A percentile compares a stretch with the other conserved stretches of the same genome.
Conservation (phyloP, 139 green algal genomes). For the Microglena sp. region DNA sequence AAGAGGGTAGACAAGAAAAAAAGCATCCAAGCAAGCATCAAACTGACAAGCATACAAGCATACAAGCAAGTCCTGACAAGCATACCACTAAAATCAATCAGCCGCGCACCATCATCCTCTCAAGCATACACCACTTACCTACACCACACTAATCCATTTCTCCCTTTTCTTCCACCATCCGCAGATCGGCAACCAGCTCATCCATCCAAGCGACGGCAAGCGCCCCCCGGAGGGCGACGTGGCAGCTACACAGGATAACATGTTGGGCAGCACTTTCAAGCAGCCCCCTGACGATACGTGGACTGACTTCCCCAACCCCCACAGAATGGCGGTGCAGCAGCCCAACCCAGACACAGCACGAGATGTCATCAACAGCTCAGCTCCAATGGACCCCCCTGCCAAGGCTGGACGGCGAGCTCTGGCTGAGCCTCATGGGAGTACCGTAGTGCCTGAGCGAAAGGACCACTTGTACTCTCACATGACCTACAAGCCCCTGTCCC, state of each 20-base stretch:
- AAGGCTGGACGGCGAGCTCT: no score
- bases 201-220: constrained; percentile 23
- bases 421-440: no score
- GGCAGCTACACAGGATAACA: not conserved
- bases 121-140: not conserved
- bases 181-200: constrained; percentile 8
- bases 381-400: no score
- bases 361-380: constrained; percentile 3
- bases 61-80: not conserved
- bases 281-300: not conserved
- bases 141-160: not conserved
- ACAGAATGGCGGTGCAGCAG: constrained; percentile 6
- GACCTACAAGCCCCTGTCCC: constrained; percentile 15
- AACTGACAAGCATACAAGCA: constrained; percentile 5
- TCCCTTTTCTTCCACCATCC: not conserved
- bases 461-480: constrained; percentile 26
- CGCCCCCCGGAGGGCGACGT: not conserved
- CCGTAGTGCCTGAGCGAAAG: no score
- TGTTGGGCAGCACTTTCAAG: constrained; percentile 22
- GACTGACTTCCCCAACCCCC: constrained; percentile 7
- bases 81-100: no score
- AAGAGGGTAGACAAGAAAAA: not conserved
- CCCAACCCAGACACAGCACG: constrained; percentile 9
- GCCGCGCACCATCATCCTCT: no score
- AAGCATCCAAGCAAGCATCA: not conserved